These are phyloP conservation scores for Mycosphaerella sp. DNA, from an alignment of 2,329 filamentous ascomycete genomes.

Conservation along the genomic window DNA sequence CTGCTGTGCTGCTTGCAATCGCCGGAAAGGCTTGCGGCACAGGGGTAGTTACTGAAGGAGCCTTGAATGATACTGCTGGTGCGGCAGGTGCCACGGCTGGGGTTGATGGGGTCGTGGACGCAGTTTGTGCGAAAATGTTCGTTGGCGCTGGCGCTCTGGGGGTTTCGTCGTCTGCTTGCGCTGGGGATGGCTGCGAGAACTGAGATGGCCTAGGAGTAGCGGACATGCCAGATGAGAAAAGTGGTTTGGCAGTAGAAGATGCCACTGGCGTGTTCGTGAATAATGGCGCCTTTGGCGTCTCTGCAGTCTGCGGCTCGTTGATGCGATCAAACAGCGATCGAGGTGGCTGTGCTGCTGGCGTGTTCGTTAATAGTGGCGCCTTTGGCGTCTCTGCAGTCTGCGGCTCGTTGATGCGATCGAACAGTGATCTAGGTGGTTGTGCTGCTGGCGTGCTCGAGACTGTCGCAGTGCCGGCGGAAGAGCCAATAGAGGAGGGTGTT, in stretches of 20 bases:
- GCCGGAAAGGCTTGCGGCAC: conserved; percentile 7
- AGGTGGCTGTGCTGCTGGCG: conserved; percentile 11
- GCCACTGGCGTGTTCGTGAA: conserved; percentile 12
- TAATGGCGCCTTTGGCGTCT: conserved; percentile 11
- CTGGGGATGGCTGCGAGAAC: conserved; percentile 8
- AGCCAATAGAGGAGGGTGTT: conserved; percentile 12
- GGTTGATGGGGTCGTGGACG: conserved; percentile 8
- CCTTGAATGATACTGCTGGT: conserved; percentile 10
- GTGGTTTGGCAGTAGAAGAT: conserved; percentile 11
- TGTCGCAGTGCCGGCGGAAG: conserved; percentile 5
- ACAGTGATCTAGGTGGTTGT: conserved; percentile 15
- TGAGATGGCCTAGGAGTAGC: conserved; percentile 6
- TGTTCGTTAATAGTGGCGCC: conserved; percentile 7
- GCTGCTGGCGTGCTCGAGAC: conserved; percentile 11
- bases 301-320: conserved; percentile 6
- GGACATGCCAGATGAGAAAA: conserved; percentile 5
- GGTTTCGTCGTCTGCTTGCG: background rate
- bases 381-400: conserved; percentile 12
- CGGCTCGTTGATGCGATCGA: conserved; percentile 16
- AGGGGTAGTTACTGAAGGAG: conserved; percentile 16
- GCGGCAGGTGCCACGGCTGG: conserved; percentile 10
- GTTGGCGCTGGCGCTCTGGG: conserved; percentile 7
- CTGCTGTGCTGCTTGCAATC: conserved; percentile 1
- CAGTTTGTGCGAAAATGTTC: conserved; percentile 12
- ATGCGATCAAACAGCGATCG: conserved; percentile 20